phyloP scores from a whole-genome alignment of 768 basidiomycete species.

The Jaapia argillacea region DNA sequence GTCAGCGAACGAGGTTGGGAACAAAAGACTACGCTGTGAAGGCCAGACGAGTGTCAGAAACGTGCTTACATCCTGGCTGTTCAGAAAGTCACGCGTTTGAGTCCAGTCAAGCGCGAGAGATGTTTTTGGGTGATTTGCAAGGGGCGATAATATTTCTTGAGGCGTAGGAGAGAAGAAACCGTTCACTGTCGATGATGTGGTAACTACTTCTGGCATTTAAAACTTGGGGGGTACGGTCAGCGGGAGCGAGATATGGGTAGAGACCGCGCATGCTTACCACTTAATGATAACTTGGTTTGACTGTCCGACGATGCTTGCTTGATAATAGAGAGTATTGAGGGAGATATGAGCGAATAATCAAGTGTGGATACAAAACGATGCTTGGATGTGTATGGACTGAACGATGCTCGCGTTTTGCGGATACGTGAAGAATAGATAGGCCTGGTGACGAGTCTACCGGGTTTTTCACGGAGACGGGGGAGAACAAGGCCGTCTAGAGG shows the following conservation, averaged over 20 bases:
- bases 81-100: slow-evolving; percentile 28
- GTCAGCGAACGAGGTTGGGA: no score
- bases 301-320: slow-evolving; percentile 34
- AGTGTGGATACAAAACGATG: slow-evolving; percentile 24
- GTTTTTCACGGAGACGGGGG: slow-evolving; percentile 17
- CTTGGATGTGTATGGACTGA: slow-evolving; percentile 9
- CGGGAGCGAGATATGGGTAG: slow-evolving; percentile 16
- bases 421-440: slow-evolving; percentile 26
- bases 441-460: slow-evolving; percentile 24
- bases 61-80: slow-evolving; percentile 7
- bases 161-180: slow-evolving; percentile 25
- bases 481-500: slow-evolving; percentile 3
- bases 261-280: slow-evolving; percentile 23
- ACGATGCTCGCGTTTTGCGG: slow-evolving; percentile 18
- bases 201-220: slow-evolving; percentile 68
- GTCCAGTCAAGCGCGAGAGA: slow-evolving; percentile 36
- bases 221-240: slow-evolving; percentile 10
- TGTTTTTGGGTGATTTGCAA: slow-evolving; percentile 18
- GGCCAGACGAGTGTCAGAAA: slow-evolving; percentile 4
- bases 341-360: slow-evolving; percentile 33
- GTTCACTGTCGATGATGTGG: slow-evolving; percentile 35
- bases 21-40: no score
- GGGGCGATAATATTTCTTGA: slow-evolving; percentile 25
- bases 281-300: slow-evolving; percentile 40
- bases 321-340: slow-evolving; percentile 30